Conservation (phyloP, 164 flowering plant genomes). For the Amborella trichopoda region DNA sequence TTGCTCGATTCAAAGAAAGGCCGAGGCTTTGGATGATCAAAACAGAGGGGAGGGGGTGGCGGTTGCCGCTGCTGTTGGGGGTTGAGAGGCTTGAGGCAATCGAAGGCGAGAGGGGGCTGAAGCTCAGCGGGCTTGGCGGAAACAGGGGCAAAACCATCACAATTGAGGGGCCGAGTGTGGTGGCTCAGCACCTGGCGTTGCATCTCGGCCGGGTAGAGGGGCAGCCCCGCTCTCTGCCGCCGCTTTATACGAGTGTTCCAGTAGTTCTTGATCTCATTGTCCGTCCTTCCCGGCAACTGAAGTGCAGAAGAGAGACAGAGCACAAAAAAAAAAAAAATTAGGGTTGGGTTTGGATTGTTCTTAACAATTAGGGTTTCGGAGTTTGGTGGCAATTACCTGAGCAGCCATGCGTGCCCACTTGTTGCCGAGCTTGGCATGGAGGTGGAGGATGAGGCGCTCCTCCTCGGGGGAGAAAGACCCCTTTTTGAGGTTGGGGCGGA, state of each 20-base stretch:
- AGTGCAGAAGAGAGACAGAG: not conserved
- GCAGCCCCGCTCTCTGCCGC: conserved; percentile 26
- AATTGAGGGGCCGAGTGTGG: conserved; percentile 1
- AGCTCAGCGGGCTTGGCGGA: conserved; percentile 4
- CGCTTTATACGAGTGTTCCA: conserved; percentile 51
- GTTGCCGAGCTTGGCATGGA: conserved; percentile 53
- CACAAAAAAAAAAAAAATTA: not conserved
- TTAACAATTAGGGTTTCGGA: not conserved
- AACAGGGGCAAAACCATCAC: not conserved
- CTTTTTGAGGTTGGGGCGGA: conserved; percentile 52
- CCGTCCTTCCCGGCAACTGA: conserved; percentile 49
- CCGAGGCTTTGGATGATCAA: not conserved
- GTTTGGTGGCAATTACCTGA: conserved; percentile 22
- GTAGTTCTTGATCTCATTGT: conserved; percentile 46
- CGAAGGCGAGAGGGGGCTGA: conserved; percentile 9
- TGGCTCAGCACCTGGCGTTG: conserved; percentile 4
- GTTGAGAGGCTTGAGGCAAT: not conserved
- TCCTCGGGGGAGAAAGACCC: conserved; percentile 44
- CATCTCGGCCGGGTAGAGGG: conserved; percentile 27
- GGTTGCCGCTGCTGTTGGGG: not conserved
- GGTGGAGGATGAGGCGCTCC: conserved; percentile 35
- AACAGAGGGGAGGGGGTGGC: conserved; percentile 2
- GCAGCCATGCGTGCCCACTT: conserved; percentile 79
- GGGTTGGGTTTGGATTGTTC: not conserved
- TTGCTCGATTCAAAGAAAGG: not conserved